Evolutionary conservation across 2,329 filamentous ascomycete genomes (phyloP).

Genomic region (Setomelanomma holmii): DNA sequence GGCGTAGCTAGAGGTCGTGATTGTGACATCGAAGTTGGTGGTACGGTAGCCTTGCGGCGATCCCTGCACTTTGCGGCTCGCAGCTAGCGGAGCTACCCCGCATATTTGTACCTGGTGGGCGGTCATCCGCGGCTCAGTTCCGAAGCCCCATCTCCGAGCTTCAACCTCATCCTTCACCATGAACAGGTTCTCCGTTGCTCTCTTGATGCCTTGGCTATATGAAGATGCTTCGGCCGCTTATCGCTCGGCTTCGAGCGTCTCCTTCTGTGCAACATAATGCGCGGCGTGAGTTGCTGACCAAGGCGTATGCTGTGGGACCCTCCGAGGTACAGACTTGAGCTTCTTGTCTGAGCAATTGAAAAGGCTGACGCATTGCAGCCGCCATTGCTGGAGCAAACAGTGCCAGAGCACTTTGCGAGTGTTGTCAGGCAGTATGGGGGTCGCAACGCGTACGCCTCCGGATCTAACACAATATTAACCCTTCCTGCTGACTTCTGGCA

Average conservation of each 20-base stretch:
- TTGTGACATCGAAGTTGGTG: background rate
- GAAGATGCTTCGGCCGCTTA: conserved; percentile 39
- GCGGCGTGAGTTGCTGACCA: conserved; percentile 39
- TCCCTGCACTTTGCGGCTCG: background rate
- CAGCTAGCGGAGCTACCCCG: conserved; percentile 20
- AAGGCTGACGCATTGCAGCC: conserved; percentile 57
- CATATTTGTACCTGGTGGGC: conserved; percentile 7
- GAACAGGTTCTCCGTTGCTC: background rate
- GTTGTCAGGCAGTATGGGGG: conserved; percentile 72
- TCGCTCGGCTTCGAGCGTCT: conserved; percentile 23
- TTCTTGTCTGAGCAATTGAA: conserved; percentile 1
- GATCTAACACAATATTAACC: background rate
- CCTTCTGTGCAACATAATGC: conserved; percentile 7
- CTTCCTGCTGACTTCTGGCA: conserved; percentile 6
- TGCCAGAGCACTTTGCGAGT: conserved; percentile 74
- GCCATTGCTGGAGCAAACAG: conserved; percentile 70
- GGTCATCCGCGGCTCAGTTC: conserved; percentile 14
- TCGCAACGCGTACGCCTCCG: conserved; percentile 65
- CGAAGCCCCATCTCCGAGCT: conserved; percentile 5
- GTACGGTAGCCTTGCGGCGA: background rate
- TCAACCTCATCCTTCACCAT: background rate
- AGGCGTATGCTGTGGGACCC: conserved; percentile 42
- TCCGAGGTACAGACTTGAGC: conserved; percentile 34
- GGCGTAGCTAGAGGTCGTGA: background rate
- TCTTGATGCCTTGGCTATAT: conserved; percentile 18